A percentile compares a stretch with the other conserved stretches of the same genome.
Evolutionary conservation across 108 stramenopile genomes (phyloP).

Genomic region (Nitzschia sp.): DNA sequence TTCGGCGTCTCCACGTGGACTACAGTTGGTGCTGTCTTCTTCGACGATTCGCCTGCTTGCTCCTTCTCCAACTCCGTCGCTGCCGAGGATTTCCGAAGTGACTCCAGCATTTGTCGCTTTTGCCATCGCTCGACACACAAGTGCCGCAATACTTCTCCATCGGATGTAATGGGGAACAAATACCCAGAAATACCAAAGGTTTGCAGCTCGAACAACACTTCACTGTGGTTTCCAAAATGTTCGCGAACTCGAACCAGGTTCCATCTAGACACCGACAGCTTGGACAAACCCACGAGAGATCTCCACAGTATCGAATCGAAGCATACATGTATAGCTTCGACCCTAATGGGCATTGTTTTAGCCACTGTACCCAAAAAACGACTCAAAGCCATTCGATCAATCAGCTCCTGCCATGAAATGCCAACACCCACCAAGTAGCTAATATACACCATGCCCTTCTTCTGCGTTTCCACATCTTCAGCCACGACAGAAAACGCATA

Average conservation of each 20-base stretch:
- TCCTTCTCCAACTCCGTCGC: too few species aligned
- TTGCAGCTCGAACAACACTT: background rate
- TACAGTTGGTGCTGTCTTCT: background rate
- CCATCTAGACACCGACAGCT: background rate
- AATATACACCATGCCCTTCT: background rate
- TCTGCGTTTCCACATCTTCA: slow-evolving; percentile 16
- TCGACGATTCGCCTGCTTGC: too few species aligned
- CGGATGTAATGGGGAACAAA: slow-evolving; percentile 4
- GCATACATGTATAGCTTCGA: slow-evolving; percentile 10
- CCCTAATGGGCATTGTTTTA: background rate
- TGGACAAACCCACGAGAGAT: background rate
- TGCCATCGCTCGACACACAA: slow-evolving; percentile 1
- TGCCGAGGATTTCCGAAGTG: background rate
- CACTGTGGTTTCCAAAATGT: background rate
- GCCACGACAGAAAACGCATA: background rate
- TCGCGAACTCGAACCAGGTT: background rate
- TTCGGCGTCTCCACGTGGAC: background rate
- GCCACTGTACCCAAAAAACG: background rate
- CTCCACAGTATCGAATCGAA: background rate
- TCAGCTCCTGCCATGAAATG: background rate
- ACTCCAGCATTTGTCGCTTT: slow-evolving; percentile 6
- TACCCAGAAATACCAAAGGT: background rate
- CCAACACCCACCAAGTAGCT: background rate
- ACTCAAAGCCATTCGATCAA: background rate
- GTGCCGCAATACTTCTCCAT: background rate